Evolutionary conservation across 768 basidiomycete species (phyloP).

Genomic region (Kwoniella pini): DNA sequence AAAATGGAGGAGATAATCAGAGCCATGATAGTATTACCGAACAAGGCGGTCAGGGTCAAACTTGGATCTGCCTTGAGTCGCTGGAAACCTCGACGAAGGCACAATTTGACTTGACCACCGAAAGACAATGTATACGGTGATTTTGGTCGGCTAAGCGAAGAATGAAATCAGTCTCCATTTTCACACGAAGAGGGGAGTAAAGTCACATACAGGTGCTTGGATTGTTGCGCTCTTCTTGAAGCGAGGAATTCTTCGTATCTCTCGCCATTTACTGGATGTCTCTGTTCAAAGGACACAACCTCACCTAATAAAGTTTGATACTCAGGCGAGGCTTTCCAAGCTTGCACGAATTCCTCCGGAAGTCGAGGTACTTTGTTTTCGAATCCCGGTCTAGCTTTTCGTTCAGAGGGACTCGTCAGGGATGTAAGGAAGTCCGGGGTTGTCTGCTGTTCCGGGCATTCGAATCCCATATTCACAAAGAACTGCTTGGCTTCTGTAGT

Average conservation of each 20-base stretch:
- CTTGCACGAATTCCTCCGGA: conserved; percentile 63
- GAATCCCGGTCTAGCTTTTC: conserved; percentile 69
- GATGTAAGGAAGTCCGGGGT: conserved; percentile 60
- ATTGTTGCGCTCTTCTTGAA: conserved; percentile 64
- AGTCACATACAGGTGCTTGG: conserved; percentile 74
- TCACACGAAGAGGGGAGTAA: too few species aligned
- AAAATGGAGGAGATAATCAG: conserved; percentile 52
- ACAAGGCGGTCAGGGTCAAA: conserved; percentile 47
- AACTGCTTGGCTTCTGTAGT: conserved; percentile 57
- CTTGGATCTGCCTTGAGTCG: conserved; percentile 58
- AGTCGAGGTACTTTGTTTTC: conserved; percentile 67
- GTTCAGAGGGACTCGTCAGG: conserved; percentile 75
- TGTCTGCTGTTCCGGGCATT: conserved; percentile 58
- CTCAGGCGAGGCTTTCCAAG: conserved; percentile 59
- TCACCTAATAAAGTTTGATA: conserved; percentile 61
- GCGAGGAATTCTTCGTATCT: conserved; percentile 71
- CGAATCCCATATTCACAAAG: conserved; percentile 60
- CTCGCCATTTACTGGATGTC: conserved; percentile 48
- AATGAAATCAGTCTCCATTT: too few species aligned
- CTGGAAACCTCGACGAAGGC: conserved; percentile 59
- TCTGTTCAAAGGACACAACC: conserved; percentile 62
- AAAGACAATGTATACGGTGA: conserved; percentile 60
- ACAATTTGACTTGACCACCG: conserved; percentile 58
- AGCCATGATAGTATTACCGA: conserved; percentile 50
- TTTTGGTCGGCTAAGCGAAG: conserved; percentile 44